phyloP scores from a whole-genome alignment of 441 rosid species.

The Gossypium armourianum region DNA sequence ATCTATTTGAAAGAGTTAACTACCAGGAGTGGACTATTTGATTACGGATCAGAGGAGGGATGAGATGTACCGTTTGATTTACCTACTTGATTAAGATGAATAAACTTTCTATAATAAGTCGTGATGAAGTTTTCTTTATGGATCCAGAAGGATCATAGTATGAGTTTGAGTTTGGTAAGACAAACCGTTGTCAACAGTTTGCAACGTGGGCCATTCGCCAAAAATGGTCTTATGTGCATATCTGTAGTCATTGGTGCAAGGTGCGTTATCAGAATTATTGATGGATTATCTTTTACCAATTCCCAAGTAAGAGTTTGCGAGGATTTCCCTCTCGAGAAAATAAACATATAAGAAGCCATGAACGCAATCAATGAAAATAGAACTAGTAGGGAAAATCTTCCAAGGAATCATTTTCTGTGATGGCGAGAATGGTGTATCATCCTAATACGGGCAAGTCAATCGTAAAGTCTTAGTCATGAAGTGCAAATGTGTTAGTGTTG shows the following conservation, averaged over 20 bases:
- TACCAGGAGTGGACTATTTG: no score
- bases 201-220: not conserved
- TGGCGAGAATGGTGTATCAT: not conserved
- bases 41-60: no score
- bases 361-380: no score
- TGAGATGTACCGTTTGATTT: no score
- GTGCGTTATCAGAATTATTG: no score
- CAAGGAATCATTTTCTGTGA: not conserved
- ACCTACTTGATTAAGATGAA: not conserved
- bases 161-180: not conserved
- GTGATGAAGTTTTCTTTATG: not conserved
- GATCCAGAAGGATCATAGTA: not conserved
- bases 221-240: not conserved
- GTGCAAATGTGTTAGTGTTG: not conserved
- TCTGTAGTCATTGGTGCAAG: not conserved
- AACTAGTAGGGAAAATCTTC: not conserved
- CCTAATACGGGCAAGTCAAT: not conserved
- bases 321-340: not conserved
- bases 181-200: no score
- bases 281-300: not conserved
- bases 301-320: not conserved
- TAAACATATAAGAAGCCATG: not conserved
- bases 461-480: not conserved
- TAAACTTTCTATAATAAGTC: no score
- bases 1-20: no score